Base-by-base conservation (phyloP, 2,329 filamentous ascomycete genomes). In the Mycosphaerella sp. region DNA sequence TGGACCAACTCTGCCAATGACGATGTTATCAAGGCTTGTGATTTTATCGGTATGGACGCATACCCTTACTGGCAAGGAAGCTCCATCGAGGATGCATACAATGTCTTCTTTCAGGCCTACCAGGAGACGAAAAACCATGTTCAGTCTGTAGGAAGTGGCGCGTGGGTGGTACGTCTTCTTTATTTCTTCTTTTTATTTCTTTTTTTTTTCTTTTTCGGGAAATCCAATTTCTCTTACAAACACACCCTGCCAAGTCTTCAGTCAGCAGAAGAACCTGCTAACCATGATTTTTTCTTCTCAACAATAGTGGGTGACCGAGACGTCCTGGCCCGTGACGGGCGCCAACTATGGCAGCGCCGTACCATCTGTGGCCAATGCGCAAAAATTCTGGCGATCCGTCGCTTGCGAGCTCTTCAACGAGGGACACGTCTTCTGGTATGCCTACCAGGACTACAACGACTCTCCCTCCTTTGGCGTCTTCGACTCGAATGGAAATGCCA, bases 11-110 rank as follows among this genome's bases (percentile, higher is more conserved):
- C 68, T 54, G 77, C 76, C 65, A 85, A 84, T 74, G 76, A 76
- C 62, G 70, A 72, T 51, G 82, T 86, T 55, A 76, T 85, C 59
- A 74, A 79, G 55, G 82, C 80, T 51, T 75, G 80, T 57, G 84
- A 87, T 73, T 86, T 80, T 69, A 67, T 86, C 54, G 82, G 83
- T 46, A 78, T 83, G 39, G 81, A 86, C 60, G 81, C 81, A 65
- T 85, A 84, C 68, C 82, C 83, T 31, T 85, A 83, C 75, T 86
- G 81, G 72, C 78, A 86, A 72, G 76, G 72, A 65, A 75, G 69
- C 64, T 75, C 79, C 63, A 83, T 85, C 64, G 74, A 78, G 52
- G 77, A 81, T 64, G 74, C 78, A 6, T 74, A 72, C 57, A 66
- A 71, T 51, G 76, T 83, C 50, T 86, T 85, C 72, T 74, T 72